Evolutionary conservation across 805 yeast species (phyloP), one percentile per base, ranked within the genome.

Genomic region (Saturnispora ahearnii): DNA sequence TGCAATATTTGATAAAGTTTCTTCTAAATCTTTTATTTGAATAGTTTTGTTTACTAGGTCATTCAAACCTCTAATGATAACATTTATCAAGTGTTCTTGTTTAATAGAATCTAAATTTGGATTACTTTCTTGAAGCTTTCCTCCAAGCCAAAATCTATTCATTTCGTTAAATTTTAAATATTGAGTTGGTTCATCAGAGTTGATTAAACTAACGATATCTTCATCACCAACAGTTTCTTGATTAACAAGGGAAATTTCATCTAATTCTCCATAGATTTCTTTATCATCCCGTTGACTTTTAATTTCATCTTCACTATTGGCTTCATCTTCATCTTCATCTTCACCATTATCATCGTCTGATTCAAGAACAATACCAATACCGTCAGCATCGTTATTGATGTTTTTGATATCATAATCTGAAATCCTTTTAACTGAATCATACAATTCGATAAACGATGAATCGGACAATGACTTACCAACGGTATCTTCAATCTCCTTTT

Each of bases 91-190:
- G 28, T 70, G 71, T 0, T 64, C 49, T 44, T 61, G 62, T 41
- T 56, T 61, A 48, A 59, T 59, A 60, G 70, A 53, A 73, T 79
- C 78, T 26, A 59, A 56, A 44, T 62, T 66, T 7, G 49, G 56
- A 38, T 60, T 59, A 4, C 58, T 56, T 2, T 64, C 47, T 0
- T 77, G 62, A 1, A 86, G 54, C 45, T 73, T 70, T 51, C 78
- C 69, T 46, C 78, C 78, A 2, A 86, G 63, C 76, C 80, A 86
- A 50, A 67, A 73, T 6, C 61, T 64, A 49, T 72, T 69, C 5
- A 66, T 53, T 1, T 55, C 44, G 31, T 52, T 52, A 7, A 61
- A 53, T 15, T 54, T 54, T 15, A 60, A 45, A 22, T 41, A 22
- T 28, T 44, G 28, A 42, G 40, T 38, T 21, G 56, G 57, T 8